Evolutionary conservation across 2,329 filamentous ascomycete genomes (phyloP), one percentile per base, ranked within the genome.

Genomic region (Coniochaeta hoffmannii): DNA sequence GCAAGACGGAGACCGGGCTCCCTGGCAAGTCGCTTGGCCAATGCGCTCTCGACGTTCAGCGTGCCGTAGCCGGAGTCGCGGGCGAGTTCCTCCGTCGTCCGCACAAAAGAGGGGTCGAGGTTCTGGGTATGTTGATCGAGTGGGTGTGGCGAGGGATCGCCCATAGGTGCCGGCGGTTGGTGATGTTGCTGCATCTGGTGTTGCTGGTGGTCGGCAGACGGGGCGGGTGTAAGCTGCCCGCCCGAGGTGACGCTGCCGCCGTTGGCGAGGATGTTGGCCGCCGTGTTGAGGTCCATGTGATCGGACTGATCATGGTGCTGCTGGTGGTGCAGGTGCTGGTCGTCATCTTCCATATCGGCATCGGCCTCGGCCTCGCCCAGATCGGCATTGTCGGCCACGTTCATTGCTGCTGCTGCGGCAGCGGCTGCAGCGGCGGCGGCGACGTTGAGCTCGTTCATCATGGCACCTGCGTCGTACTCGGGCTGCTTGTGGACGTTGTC

Each of bases 21-120:
- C 26, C 68, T 66, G 3, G 77, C 73, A n/a, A 84, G 68, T 36
- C 77, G 74, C 67, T 76, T 80, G n/a, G 77, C 78, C 11, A 83
- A 69, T 0, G 76, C 74, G 62, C 78, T 81, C 64, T 82, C 79
- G 24, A 80, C 72, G 34, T 73, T 71, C 24, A 82, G 69, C 2
- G 67, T 64, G 7, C 62, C 58, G 56, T 81, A 81, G 44, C 79
- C 80, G 1, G 71, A 74, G 44, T 74, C 69, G 12, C 65, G 64
- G 7, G 79, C 78, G 15, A 81, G 64, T 4, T 75, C 70, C 55
- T 76, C 76, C 1, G 78, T 80, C 5, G 74, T 76, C 56, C 65
- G 65, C n/a, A 61, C 51, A 24, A 65, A 55, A 9, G 57, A 54
- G 59, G 64, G 41, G 31, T 66, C 63, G 57, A 64, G 58, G 3